These are phyloP conservation scores for Microdochium trichocladiopsis DNA, from an alignment of 2,329 filamentous ascomycete genomes.

Conservation along the genomic window DNA sequence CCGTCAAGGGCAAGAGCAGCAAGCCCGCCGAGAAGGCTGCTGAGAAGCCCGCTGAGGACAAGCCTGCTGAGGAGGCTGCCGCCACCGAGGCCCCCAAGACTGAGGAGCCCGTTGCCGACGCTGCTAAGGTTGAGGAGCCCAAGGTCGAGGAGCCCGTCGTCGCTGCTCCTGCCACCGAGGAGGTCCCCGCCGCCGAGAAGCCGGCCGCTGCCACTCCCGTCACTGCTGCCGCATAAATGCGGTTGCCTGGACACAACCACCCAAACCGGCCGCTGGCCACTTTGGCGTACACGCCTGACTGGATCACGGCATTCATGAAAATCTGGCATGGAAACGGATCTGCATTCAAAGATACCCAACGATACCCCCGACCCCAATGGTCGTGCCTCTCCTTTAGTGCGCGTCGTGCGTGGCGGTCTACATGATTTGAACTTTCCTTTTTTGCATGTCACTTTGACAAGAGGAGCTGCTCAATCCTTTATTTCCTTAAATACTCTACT, in stretches of 20 bases:
- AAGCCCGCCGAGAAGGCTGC: conserved; percentile 15
- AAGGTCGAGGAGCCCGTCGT: conserved; percentile 3
- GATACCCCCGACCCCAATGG: conserved; percentile 17
- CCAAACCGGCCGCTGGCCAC: background rate
- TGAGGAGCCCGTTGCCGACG: conserved; percentile 4
- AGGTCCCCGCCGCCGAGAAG: conserved; percentile 14
- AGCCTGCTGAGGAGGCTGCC: conserved; percentile 9
- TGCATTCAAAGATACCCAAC: conserved; percentile 30
- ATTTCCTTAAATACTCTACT: conserved; percentile 23
- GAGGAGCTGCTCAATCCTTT: conserved; percentile 18
- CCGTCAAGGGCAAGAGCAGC: conserved; percentile 23
- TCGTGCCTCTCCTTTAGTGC: background rate
- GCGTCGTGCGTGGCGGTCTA: conserved; percentile 14
- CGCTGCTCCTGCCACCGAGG: conserved; percentile 9
- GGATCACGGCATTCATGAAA: conserved; percentile 2
- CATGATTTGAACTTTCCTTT: conserved; percentile 21
- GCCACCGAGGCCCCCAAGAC: conserved; percentile 13
- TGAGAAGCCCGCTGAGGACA: conserved; percentile 11
- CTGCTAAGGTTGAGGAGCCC: conserved; percentile 7
- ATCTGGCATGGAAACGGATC: conserved; percentile 26
- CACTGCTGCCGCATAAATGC: conserved; percentile 23
- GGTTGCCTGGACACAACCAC: background rate
- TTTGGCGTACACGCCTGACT: background rate
- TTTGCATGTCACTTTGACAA: conserved; percentile 22
- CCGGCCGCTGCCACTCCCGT: conserved; percentile 19